phyloP scores from a whole-genome alignment of 2,329 filamentous ascomycete genomes.

The Diaporthe vaccinii region DNA sequence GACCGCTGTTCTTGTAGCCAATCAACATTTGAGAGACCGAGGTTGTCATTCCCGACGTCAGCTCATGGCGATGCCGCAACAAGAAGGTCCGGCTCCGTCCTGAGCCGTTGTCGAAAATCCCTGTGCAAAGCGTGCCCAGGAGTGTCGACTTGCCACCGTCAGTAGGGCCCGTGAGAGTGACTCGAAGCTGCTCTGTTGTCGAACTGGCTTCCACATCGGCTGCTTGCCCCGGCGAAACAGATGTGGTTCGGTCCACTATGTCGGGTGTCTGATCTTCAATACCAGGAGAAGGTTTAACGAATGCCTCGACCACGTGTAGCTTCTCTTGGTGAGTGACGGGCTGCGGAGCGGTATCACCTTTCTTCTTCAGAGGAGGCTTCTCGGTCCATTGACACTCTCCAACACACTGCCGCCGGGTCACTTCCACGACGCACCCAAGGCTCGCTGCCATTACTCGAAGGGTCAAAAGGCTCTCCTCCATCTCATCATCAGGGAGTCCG shows the following conservation, averaged over 20 bases:
- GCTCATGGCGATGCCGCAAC: conserved; percentile 93
- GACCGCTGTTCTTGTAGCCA: conserved; percentile 73
- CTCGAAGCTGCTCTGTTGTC: conserved; percentile 80
- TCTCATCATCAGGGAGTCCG: conserved; percentile 88
- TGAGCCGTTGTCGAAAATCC: conserved; percentile 89
- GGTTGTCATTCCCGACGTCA: conserved; percentile 91
- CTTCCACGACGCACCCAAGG: conserved; percentile 86
- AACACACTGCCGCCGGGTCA: conserved; percentile 85
- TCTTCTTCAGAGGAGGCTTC: conserved; percentile 48
- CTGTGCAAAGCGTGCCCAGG: conserved; percentile 88
- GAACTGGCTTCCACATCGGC: conserved; percentile 50
- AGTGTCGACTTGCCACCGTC: conserved; percentile 94
- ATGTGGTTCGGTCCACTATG: conserved; percentile 32
- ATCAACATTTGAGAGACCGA: conserved; percentile 95
- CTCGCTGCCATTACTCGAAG: conserved; percentile 92
- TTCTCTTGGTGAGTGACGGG: conserved; percentile 59
- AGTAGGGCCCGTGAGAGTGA: conserved; percentile 90
- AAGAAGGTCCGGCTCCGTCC: conserved; percentile 91
- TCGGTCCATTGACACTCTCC: conserved; percentile 85
- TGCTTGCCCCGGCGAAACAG: conserved; percentile 43
- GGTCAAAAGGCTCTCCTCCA: conserved; percentile 90
- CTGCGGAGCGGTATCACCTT: conserved; percentile 43
- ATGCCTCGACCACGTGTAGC: conserved; percentile 90
- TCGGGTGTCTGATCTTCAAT: conserved; percentile 36
- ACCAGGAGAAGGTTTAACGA: conserved; percentile 76